A percentile compares a stretch with the other conserved stretches of the same genome.
phyloP scores from a whole-genome alignment of 192 early-diverging fungal genomes.

The Backusella luteola region DNA sequence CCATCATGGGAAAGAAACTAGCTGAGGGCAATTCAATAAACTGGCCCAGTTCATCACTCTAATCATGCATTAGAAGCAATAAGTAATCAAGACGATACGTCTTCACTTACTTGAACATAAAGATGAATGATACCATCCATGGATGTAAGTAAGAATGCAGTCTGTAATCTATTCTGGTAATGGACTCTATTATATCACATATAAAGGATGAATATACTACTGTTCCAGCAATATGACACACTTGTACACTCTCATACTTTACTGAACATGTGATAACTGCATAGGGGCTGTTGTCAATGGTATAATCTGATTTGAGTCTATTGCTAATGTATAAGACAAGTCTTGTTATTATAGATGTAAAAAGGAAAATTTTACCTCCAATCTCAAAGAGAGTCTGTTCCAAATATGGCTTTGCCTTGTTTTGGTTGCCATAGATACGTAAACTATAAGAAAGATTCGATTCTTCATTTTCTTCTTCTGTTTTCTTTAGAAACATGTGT shows the following conservation, averaged over 20 bases:
- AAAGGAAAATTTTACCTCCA: conserved; percentile 1
- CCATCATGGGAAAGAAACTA: conserved; percentile 25
- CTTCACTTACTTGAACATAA: conserved; percentile 26
- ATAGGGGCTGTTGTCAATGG: conserved; percentile 29
- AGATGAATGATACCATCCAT: conserved; percentile 37
- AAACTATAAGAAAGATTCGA: conserved; percentile 13
- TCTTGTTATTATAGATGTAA: not conserved
- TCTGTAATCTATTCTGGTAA: conserved; percentile 9
- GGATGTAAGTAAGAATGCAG: conserved; percentile 27
- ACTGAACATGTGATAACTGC: conserved; percentile 35
- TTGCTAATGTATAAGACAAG: not conserved
- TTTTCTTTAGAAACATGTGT: conserved; percentile 7
- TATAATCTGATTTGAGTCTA: conserved; percentile 33
- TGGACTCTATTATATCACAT: not conserved
- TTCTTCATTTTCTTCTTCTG: conserved; percentile 18
- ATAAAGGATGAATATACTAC: not conserved
- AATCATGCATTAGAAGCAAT: not conserved
- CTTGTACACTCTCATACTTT: not conserved
- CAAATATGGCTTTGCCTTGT: conserved; percentile 17
- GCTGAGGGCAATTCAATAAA: conserved; percentile 25
- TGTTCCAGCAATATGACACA: not conserved
- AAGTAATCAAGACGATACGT: not conserved
- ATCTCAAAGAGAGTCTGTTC: conserved; percentile 29
- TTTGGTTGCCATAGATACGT: conserved; percentile 28
- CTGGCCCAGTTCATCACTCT: conserved; percentile 3